Conservation (phyloP, 176 grass and related monocot species). For the Zea luxurians region DNA sequence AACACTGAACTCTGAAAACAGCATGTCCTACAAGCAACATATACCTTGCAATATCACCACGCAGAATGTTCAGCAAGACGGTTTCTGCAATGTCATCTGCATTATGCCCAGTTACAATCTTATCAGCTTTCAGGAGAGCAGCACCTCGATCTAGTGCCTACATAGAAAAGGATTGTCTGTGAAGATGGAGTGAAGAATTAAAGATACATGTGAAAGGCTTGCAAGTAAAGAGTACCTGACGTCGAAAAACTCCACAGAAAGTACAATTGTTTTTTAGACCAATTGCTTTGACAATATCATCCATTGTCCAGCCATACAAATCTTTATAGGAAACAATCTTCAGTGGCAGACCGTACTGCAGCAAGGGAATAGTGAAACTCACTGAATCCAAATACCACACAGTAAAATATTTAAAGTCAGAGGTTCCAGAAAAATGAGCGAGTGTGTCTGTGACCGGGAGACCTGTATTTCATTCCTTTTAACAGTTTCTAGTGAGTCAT, state of each 20-base stretch:
- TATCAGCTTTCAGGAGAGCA: conserved; percentile 84
- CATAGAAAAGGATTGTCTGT: conserved; percentile 3
- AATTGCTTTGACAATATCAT: conserved; percentile 95
- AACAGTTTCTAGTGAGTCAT: conserved; percentile 96
- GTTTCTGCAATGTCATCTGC: conserved; percentile 99
- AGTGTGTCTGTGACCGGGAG: neutral
- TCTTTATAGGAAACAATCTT: conserved; percentile 98
- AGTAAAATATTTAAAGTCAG: neutral
- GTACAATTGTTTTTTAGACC: conserved; percentile 95
- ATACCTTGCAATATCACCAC: conserved; percentile 97
- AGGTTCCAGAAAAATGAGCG: conserved; percentile 18
- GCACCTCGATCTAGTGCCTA: conserved; percentile 93
- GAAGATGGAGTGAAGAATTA: neutral
- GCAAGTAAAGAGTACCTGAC: conserved; percentile 63
- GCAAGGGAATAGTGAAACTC: conserved; percentile 12
- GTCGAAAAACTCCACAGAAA: conserved; percentile 92
- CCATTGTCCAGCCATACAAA: conserved; percentile 97
- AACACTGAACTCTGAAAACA: conserved; percentile 1
- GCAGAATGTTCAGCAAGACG: conserved; percentile 90
- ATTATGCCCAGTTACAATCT: conserved; percentile 97
- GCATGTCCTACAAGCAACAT: neutral
- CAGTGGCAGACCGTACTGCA: conserved; percentile 82
- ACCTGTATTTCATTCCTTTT: conserved; percentile 99
- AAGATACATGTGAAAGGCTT: neutral
- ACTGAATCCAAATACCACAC: neutral